These are phyloP conservation scores for Mimosa pudica DNA, from an alignment of 306 rosid species.

Conservation along the genomic window DNA sequence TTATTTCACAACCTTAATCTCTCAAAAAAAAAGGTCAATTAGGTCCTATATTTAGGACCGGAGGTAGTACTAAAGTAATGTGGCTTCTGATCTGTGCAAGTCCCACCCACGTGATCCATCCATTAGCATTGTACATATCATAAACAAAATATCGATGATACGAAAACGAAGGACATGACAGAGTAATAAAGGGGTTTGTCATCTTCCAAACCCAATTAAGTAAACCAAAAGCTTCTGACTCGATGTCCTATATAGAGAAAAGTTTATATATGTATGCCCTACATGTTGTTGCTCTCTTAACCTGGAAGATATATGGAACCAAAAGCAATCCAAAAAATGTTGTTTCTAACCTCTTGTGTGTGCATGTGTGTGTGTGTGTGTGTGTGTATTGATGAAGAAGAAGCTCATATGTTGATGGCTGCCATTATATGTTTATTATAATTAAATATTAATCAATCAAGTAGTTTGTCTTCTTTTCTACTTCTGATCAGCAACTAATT, in stretches of 20 bases:
- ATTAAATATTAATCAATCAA: neutral
- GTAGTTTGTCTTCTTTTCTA: neutral
- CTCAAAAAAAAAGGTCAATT: no score
- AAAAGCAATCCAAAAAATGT: neutral
- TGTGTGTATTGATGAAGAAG: neutral
- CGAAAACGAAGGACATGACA: slow-evolving; percentile 32
- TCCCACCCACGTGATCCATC: slow-evolving; percentile 30
- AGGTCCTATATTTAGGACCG: no score
- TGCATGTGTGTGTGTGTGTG: no score
- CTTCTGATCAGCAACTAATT: neutral
- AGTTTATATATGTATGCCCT: neutral
- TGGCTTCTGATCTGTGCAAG: slow-evolving; percentile 18
- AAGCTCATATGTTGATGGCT: neutral
- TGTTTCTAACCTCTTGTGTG: neutral
- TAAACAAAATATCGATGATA: neutral
- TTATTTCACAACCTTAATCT: no score
- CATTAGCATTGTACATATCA: neutral
- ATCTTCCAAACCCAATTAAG: neutral
- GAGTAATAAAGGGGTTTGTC: neutral
- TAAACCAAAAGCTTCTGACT: neutral
- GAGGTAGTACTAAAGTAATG: slow-evolving; percentile 2
- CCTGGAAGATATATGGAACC: neutral
- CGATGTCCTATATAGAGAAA: slow-evolving; percentile 19
- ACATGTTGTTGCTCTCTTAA: slow-evolving; percentile 8
- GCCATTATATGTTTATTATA: neutral